Evolutionary conservation across 2,329 filamentous ascomycete genomes (phyloP).

Genomic region (Claviceps humidiphila): DNA sequence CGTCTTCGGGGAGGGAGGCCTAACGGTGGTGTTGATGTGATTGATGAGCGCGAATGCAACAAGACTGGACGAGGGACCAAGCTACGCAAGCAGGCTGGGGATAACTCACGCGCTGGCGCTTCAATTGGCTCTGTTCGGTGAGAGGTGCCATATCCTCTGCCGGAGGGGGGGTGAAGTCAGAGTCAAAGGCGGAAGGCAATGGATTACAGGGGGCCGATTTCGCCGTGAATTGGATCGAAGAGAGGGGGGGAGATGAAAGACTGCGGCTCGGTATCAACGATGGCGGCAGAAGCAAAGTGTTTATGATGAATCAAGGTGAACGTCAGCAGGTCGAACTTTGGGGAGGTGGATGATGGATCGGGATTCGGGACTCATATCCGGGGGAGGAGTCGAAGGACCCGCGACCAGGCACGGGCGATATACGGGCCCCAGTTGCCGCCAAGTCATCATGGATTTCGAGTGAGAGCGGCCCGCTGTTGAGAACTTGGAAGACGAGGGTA

Average conservation of each 20-base stretch:
- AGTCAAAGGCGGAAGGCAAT: too few species aligned
- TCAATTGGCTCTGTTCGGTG: conserved; percentile 70
- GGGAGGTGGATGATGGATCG: too few species aligned
- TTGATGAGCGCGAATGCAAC: conserved; percentile 12
- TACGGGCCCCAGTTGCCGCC: background rate
- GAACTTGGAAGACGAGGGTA: too few species aligned
- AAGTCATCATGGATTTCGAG: too few species aligned
- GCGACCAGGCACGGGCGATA: background rate
- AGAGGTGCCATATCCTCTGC: conserved; percentile 40
- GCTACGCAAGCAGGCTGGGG: conserved; percentile 11
- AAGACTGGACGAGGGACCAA: conserved; percentile 7
- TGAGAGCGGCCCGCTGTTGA: too few species aligned
- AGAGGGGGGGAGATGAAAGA: too few species aligned
- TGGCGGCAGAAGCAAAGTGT: too few species aligned
- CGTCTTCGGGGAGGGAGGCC: conserved; percentile 52
- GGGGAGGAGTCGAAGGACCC: background rate
- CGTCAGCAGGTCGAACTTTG: too few species aligned
- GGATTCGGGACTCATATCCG: too few species aligned
- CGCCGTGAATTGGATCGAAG: too few species aligned
- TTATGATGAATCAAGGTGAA: too few species aligned
- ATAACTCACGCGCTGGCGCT: conserved; percentile 58
- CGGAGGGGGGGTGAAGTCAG: background rate
- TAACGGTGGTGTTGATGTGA: conserved; percentile 20
- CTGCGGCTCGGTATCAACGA: too few species aligned
- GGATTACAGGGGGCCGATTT: background rate